These are phyloP conservation scores for Ceratobasidium sp. DNA, from an alignment of 1,284 basidiomycete species.

Conservation along the genomic window DNA sequence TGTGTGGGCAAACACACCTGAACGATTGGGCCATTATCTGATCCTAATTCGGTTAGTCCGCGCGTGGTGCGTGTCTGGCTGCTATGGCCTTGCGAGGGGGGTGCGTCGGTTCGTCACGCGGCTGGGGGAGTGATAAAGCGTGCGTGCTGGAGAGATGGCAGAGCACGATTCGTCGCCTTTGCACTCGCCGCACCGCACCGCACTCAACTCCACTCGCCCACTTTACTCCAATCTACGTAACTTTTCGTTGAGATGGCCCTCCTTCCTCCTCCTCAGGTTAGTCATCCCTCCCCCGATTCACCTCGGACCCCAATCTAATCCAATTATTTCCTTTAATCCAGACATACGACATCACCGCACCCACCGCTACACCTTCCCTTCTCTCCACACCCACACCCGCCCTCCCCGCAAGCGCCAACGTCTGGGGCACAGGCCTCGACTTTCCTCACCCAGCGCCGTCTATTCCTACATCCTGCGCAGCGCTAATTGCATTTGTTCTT, in stretches of 20 bases:
- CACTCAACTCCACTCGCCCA: slow-evolving; percentile 2
- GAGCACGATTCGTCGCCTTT: neutral
- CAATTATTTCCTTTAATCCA: slow-evolving; percentile 3
- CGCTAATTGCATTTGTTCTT: slow-evolving; percentile 16
- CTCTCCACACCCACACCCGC: slow-evolving; percentile 20
- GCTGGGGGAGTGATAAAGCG: slow-evolving; percentile 29
- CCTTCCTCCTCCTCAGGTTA: slow-evolving; percentile 9
- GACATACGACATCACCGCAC: slow-evolving; percentile 26
- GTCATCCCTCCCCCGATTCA: neutral
- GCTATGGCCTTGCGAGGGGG: slow-evolving; percentile 18
- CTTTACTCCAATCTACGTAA: too few species aligned
- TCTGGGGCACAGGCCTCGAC: slow-evolving; percentile 16
- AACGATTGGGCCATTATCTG: slow-evolving; percentile 10
- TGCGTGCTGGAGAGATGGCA: neutral
- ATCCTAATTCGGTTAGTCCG: slow-evolving; percentile 11
- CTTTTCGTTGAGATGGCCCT: slow-evolving; percentile 20
- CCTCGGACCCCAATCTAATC: neutral
- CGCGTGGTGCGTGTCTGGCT: slow-evolving; percentile 5
- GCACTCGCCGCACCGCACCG: neutral
- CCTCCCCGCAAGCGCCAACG: slow-evolving; percentile 33
- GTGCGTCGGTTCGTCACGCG: slow-evolving; percentile 29
- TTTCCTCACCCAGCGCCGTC: neutral
- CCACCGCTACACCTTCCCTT: slow-evolving; percentile 20
- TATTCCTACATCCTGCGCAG: slow-evolving; percentile 9
- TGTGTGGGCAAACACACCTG: slow-evolving; percentile 35